Evolutionary conservation across 768 basidiomycete genomes (phyloP).

Genomic region (Exsudoporus frostii): DNA sequence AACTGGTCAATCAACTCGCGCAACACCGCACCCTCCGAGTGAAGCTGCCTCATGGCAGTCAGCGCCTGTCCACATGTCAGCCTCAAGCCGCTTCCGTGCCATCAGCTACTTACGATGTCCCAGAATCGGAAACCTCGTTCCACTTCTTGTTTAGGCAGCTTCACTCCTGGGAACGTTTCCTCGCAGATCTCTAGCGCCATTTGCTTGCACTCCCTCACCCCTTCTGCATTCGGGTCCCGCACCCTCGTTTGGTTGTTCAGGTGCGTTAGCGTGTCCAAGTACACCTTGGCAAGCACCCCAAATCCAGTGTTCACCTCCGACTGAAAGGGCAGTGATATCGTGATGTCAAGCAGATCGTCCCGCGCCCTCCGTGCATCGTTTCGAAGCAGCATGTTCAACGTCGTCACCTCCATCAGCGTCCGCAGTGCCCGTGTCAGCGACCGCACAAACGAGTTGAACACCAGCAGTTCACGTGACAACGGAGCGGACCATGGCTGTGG

Average conservation of each 20-base stretch:
- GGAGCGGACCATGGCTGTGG: conserved; percentile 93
- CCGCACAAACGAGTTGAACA: conserved; percentile 97
- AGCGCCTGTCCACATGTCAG: conserved; percentile 56
- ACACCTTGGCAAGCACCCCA: conserved; percentile 95
- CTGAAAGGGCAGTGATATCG: conserved; percentile 92
- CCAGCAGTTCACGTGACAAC: conserved; percentile 90
- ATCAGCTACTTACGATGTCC: conserved; percentile 76
- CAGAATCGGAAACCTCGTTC: conserved; percentile 98
- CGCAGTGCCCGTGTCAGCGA: conserved; percentile 88
- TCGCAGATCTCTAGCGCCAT: conserved; percentile 91
- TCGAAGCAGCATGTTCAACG: conserved; percentile 89
- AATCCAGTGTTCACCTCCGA: conserved; percentile 97
- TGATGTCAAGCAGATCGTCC: conserved; percentile 90
- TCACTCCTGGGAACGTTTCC: conserved; percentile 91
- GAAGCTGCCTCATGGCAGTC: conserved; percentile 85
- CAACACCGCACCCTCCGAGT: conserved; percentile 75
- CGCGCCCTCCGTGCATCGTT: conserved; percentile 82
- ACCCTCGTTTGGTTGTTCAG: conserved; percentile 78
- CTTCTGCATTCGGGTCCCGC: conserved; percentile 71
- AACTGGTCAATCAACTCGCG: conserved; percentile 92
- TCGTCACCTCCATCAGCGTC: conserved; percentile 85
- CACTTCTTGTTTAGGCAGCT: conserved; percentile 81
- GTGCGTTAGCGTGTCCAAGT: conserved; percentile 89
- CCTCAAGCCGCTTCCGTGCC: conserved; percentile 17
- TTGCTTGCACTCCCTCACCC: conserved; percentile 77